These are phyloP conservation scores for Melaleuca quinquenervia DNA, from an alignment of 345 rosid genomes.

Conservation along the genomic window DNA sequence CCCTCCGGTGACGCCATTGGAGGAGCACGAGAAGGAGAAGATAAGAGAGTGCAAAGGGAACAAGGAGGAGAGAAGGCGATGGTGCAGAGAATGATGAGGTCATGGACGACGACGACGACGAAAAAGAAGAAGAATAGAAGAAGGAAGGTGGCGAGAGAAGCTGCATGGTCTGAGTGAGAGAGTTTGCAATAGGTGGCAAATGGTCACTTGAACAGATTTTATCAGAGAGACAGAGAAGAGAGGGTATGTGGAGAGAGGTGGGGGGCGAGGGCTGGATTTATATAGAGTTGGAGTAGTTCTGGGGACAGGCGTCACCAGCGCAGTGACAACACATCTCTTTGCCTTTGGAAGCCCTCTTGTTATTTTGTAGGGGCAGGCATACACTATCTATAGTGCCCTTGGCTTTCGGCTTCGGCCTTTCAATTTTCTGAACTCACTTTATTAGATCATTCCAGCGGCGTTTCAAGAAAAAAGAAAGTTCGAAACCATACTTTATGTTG, in stretches of 20 bases:
- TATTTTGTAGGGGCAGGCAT: not conserved
- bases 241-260: not conserved
- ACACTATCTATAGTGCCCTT: not conserved
- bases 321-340: not conserved
- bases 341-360: not conserved
- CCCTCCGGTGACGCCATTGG: constrained; percentile 26
- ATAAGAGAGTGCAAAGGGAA: not conserved
- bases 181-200: not conserved
- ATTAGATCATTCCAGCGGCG: not conserved
- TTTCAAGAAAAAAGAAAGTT: not conserved
- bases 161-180: not conserved
- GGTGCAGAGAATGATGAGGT: not conserved
- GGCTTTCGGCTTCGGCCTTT: not conserved
- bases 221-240: not conserved
- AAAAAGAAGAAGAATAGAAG: not conserved
- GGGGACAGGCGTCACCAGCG: not conserved
- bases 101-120: not conserved
- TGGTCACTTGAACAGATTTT: not conserved
- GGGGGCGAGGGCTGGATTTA: not conserved
- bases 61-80: not conserved
- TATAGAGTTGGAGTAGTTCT: not conserved
- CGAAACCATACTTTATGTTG: not conserved
- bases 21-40: constrained; percentile 5
- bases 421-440: not conserved
- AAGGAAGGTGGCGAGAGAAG: not conserved